Percentiles rank a stretch among this genome's conserved stretches.
Evolutionary conservation across 2,329 filamentous ascomycete genomes (phyloP).

Genomic region (Botrytis aclada): DNA sequence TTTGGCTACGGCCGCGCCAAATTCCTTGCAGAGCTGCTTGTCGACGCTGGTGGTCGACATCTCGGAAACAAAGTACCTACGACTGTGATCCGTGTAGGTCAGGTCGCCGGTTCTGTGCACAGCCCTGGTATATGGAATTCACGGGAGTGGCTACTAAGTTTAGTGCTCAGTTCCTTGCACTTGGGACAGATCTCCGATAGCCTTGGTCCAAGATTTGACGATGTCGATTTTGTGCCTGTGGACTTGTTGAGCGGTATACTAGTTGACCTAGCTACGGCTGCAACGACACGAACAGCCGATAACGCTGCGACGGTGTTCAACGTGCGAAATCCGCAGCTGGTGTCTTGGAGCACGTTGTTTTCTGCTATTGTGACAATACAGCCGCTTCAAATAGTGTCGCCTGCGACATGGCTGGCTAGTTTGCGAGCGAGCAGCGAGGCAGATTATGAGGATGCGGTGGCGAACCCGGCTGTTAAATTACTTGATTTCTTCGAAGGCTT

Average conservation of each 20-base stretch:
- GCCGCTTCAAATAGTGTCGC: background rate
- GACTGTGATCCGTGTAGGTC: too few species aligned
- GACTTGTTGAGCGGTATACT: slow-evolving; percentile 27
- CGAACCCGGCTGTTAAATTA: background rate
- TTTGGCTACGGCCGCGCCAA: too few species aligned
- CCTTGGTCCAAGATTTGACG: too few species aligned
- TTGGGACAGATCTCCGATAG: too few species aligned
- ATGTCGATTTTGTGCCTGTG: too few species aligned
- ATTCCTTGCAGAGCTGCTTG: too few species aligned
- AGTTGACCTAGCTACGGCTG: slow-evolving; percentile 33
- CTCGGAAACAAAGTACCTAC: too few species aligned
- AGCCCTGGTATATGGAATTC: too few species aligned
- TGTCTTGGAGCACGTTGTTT: background rate
- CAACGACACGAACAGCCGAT: background rate
- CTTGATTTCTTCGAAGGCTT: slow-evolving; percentile 4
- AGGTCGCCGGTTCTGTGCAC: too few species aligned
- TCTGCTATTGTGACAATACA: background rate
- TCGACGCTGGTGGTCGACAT: too few species aligned
- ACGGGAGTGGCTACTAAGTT: too few species aligned
- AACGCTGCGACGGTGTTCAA: background rate
- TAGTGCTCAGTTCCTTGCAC: too few species aligned
- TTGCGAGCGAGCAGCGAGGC: background rate
- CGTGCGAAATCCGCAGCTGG: background rate
- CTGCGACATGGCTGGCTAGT: background rate
- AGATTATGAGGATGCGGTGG: background rate